phyloP scores from a whole-genome alignment of 1,284 basidiomycete species.

The Cystobasidium sp. region DNA sequence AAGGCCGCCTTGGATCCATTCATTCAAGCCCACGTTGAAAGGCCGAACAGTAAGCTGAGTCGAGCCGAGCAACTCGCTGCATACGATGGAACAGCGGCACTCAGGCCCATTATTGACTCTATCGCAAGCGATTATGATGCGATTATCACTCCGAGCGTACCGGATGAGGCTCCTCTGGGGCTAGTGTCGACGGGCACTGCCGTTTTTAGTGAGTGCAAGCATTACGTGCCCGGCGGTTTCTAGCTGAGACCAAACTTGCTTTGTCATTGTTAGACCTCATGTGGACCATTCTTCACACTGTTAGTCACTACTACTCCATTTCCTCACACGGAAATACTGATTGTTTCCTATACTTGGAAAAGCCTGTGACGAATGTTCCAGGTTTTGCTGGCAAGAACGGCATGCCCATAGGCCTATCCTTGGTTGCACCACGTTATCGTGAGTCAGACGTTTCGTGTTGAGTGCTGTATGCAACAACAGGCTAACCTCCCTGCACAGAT shows the following conservation, averaged over 20 bases:
- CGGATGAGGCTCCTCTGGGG: slow-evolving; percentile 30
- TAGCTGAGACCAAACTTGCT: background rate
- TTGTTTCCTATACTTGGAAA: too few relatives aligned
- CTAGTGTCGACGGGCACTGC: slow-evolving; percentile 19
- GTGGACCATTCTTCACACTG: slow-evolving; percentile 27
- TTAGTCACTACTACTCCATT: too few relatives aligned
- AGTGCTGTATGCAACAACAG: too few relatives aligned
- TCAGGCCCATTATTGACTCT: slow-evolving; percentile 30
- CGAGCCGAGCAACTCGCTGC: slow-evolving; percentile 25
- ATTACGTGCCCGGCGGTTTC: background rate
- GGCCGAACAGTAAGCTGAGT: slow-evolving; percentile 23
- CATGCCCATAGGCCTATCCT: slow-evolving; percentile 46
- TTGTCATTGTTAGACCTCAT: slow-evolving; percentile 10
- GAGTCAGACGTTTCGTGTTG: slow-evolving; percentile 8
- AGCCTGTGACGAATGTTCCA: slow-evolving; percentile 39
- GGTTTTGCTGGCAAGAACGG: slow-evolving; percentile 45
- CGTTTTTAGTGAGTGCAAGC: background rate
- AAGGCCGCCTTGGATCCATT: slow-evolving; percentile 46
- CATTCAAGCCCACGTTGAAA: slow-evolving; percentile 43
- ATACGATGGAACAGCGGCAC: slow-evolving; percentile 27
- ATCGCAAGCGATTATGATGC: slow-evolving; percentile 32
- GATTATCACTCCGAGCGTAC: slow-evolving; percentile 29
- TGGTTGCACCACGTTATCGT: slow-evolving; percentile 42
- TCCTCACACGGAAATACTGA: too few relatives aligned
- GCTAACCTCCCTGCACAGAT: too few relatives aligned